Conservation (phyloP, 805 yeast genomes). For the Lipomyces lipofer region DNA sequence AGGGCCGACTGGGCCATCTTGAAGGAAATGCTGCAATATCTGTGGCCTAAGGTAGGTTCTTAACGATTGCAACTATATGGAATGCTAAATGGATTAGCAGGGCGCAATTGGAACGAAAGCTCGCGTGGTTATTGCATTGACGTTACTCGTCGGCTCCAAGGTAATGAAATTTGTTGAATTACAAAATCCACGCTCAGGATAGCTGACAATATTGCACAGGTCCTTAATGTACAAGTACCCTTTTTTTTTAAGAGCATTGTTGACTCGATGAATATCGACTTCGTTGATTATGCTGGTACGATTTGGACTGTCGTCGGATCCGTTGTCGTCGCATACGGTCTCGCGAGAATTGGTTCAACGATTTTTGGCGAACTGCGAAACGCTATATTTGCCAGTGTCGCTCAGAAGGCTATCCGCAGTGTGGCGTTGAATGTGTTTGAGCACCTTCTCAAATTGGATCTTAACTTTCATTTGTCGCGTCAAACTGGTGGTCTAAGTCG, state of each 20-base stretch:
- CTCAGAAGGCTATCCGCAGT: slow-evolving; percentile 87
- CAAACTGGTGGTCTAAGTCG: slow-evolving; percentile 97
- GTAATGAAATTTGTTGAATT: slow-evolving; percentile 7
- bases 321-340: slow-evolving; percentile 81
- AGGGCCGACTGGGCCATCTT: slow-evolving; percentile 47
- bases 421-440: slow-evolving; percentile 86
- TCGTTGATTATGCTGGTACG: slow-evolving; percentile 66
- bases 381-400: slow-evolving; percentile 93
- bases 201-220: not conserved
- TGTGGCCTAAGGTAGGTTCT: slow-evolving; percentile 65
- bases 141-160: slow-evolving; percentile 76
- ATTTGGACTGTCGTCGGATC: slow-evolving; percentile 67
- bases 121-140: slow-evolving; percentile 74
- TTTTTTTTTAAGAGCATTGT: slow-evolving; percentile 86
- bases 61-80: not conserved
- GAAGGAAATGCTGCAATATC: slow-evolving; percentile 61
- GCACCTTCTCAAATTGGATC: slow-evolving; percentile 79
- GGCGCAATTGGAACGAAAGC: slow-evolving; percentile 62
- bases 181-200: not conserved
- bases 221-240: slow-evolving; percentile 93
- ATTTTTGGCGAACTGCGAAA: slow-evolving; percentile 91
- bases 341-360: slow-evolving; percentile 91
- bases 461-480: slow-evolving; percentile 83
- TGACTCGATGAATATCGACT: slow-evolving; percentile 90
- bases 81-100: slow-evolving; percentile 26